These are phyloP conservation scores for Flaveria linearis DNA, from an alignment of 129 eudicot genomes.

Conservation along the genomic window DNA sequence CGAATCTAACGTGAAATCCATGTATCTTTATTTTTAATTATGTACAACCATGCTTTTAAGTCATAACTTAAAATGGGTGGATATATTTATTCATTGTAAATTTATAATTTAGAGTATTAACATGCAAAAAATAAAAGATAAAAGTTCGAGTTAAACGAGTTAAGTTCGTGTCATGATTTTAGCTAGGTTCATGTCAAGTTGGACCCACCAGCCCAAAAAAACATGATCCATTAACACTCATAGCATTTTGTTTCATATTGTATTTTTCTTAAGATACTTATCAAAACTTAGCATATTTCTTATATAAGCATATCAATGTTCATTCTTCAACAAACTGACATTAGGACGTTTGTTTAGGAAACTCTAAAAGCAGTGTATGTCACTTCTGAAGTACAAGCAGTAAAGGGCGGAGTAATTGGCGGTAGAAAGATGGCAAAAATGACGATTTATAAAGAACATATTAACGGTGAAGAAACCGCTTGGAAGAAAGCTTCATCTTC, in stretches of 20 bases:
- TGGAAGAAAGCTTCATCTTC: slow-evolving; percentile 18
- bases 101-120: no score
- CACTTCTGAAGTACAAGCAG: slow-evolving; percentile 3
- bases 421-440: slow-evolving; percentile 43
- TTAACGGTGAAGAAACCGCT: slow-evolving; percentile 20
- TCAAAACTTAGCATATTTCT: background rate
- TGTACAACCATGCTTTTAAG: no score
- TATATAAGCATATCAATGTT: background rate
- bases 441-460: slow-evolving; percentile 10
- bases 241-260: background rate
- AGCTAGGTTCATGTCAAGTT: no score
- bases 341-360: slow-evolving; percentile 11
- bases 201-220: background rate
- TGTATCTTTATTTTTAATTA: no score
- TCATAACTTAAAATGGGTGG: background rate
- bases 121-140: no score
- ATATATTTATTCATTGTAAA: no score
- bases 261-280: background rate
- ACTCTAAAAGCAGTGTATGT: slow-evolving; percentile 2
- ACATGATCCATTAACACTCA: background rate
- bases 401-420: slow-evolving; percentile 20
- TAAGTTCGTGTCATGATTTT: background rate
- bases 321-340: background rate
- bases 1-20: no score
- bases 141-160: no score